Conservation (phyloP, 345 rosid species). For the Salix dunnii region DNA sequence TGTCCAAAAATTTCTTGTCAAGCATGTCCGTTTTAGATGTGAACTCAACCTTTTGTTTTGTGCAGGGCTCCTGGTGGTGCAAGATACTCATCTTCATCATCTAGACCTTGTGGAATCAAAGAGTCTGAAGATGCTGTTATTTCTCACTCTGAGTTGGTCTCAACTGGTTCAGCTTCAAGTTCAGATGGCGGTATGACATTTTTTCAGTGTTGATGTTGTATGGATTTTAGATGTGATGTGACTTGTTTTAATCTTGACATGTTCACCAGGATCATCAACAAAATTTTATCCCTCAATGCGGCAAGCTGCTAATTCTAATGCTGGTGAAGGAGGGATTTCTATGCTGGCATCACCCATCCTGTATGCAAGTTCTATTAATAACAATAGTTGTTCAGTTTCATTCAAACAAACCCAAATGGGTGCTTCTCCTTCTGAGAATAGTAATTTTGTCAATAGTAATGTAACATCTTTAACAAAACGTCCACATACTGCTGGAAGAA, state of each 20-base stretch:
- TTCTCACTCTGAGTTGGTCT: conserved; percentile 35
- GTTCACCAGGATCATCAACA: conserved; percentile 45
- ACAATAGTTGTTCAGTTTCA: conserved; percentile 34
- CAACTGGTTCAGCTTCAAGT: conserved; percentile 32
- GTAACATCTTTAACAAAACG: conserved; percentile 39
- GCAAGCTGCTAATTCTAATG: conserved; percentile 25
- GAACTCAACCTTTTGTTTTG: conserved; percentile 5
- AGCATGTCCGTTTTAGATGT: background rate
- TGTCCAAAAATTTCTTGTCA: background rate
- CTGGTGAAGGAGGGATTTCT: conserved; percentile 33
- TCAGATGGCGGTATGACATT: conserved; percentile 40
- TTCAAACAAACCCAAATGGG: conserved; percentile 43
- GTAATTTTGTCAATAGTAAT: conserved; percentile 34
- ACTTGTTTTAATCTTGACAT: conserved; percentile 16
- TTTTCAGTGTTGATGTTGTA: background rate
- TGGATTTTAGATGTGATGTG: background rate
- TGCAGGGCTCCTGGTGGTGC: conserved; percentile 38
- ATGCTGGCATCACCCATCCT: conserved; percentile 32
- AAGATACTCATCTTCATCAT: conserved; percentile 26
- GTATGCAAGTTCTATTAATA: conserved; percentile 35
- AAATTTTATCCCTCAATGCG: conserved; percentile 37
- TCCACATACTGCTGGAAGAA: conserved; percentile 52
- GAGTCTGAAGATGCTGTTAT: conserved; percentile 34
- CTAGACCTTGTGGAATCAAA: conserved; percentile 28
- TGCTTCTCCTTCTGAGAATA: conserved; percentile 36